These are phyloP conservation scores for Neofusicoccum cordaticola DNA, from an alignment of 2,329 filamentous ascomycete genomes.

Conservation along the genomic window DNA sequence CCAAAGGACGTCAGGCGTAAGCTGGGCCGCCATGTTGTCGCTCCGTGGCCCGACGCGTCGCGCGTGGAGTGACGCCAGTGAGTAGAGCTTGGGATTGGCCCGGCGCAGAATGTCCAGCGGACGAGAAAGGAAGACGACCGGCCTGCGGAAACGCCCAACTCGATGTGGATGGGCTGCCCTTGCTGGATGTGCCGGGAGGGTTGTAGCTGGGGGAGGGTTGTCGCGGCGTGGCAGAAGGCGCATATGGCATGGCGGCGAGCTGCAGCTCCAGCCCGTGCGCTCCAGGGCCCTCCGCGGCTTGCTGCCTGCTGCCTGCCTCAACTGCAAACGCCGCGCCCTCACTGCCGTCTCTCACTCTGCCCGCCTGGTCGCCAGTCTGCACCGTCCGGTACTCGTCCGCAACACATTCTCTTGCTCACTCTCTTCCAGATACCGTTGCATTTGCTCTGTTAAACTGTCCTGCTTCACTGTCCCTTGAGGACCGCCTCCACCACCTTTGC, in stretches of 20 bases:
- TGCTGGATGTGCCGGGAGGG: background rate
- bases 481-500: slow-evolving; percentile 19
- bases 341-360: background rate
- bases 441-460: background rate
- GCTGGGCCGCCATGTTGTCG: background rate
- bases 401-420: too few relatives aligned
- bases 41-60: background rate
- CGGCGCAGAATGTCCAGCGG: background rate
- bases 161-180: background rate
- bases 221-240: background rate
- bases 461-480: slow-evolving; percentile 16
- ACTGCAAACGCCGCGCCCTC: background rate
- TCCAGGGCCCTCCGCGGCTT: background rate
- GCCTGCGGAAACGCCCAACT: too few relatives aligned
- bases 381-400: too few relatives aligned
- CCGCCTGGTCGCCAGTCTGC: too few relatives aligned
- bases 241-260: background rate
- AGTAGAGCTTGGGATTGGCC: background rate
- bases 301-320: background rate
- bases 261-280: background rate
- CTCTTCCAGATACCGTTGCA: background rate
- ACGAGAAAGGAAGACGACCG: background rate
- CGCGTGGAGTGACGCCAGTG: background rate
- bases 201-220: background rate
- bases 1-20: background rate